phyloP scores from a whole-genome alignment of 345 rosid genomes.

The Boechera divaricarpa region DNA sequence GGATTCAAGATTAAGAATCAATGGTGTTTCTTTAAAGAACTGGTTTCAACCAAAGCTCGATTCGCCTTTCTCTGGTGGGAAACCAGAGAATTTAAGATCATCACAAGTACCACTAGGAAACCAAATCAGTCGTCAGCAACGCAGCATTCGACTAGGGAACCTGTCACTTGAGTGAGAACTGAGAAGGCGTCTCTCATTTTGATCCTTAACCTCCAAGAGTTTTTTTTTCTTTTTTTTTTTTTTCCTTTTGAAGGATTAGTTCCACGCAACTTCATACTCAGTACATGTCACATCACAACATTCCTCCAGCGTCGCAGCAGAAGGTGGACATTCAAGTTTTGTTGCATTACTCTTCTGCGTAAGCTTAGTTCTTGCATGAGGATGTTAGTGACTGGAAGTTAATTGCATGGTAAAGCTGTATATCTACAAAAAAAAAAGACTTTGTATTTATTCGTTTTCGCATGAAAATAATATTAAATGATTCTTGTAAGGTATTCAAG shows the following conservation, averaged over 20 bases:
- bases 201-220: conserved; percentile 38
- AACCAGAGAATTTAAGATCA: conserved; percentile 60
- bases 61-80: conserved; percentile 66
- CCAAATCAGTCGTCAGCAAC: conserved; percentile 75
- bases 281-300: conserved; percentile 34
- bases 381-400: conserved; percentile 36
- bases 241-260: conserved; percentile 8
- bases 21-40: conserved; percentile 70
- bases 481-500: conserved; percentile 15
- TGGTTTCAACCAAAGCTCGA: conserved; percentile 87
- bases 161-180: conserved; percentile 60
- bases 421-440: conserved; percentile 23
- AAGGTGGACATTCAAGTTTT: conserved; percentile 29
- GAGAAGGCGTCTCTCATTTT: conserved; percentile 39
- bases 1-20: conserved; percentile 74
- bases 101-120: conserved; percentile 62
- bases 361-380: conserved; percentile 17
- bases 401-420: conserved; percentile 29
- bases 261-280: conserved; percentile 36
- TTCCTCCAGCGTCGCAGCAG: conserved; percentile 21
- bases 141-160: conserved; percentile 71
- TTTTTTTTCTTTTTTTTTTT: conserved; percentile 15
- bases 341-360: conserved; percentile 24
- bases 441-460: conserved; percentile 31
- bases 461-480: conserved; percentile 35